Evolutionary conservation across 805 yeast species (phyloP), one percentile per base, ranked within the genome.

Genomic region (Metschnikowia dekortorum): DNA sequence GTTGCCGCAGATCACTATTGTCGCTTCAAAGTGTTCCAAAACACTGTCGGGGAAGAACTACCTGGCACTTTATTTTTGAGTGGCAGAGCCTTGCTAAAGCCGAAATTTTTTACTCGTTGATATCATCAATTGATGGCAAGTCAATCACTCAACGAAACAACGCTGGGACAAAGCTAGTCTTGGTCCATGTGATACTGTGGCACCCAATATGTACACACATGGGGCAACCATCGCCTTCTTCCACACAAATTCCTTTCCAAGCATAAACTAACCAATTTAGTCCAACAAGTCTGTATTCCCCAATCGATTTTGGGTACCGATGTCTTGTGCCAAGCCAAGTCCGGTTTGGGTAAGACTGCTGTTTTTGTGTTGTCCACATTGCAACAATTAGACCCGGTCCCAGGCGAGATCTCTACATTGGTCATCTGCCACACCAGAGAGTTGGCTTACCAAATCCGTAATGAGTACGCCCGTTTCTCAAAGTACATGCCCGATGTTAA

Each of bases 301-400:
- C 98, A 94, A 76, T 88, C 97, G 50, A 89, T 92, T 66, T 86
- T 92, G 62, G 99, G 98, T 67, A 92, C 96, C 55, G 99, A 92
- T 68, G 98, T 92, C 52, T 76, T 92, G 60, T 94, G 99, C 78
- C 99, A 92, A 80, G 99, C 99, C 72, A 92, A 94, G 78, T 94
- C 99, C 43, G 99, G 99, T 87, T 80, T 94, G 61, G 99, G 99
- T 84, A 92, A 92, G 73, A 92, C 99, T 53, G 99, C 99, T 42
- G 98, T 92, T 50, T 92, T 92, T 63, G 98, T 92, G 53, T 80
- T 92, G 64, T 88, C 97, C 28, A 92, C 99, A 55, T 80, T 92
- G 67, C 98, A 92, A 75, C 97, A 92, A 76, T 80, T 92, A 65
- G 98, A 94, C 66, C 98, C 99, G 42, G 89, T 92, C 60, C 89